Evolutionary conservation across 345 rosid species (phyloP), one percentile per base, ranked within the genome.

Genomic region (Heritiera littoralis): DNA sequence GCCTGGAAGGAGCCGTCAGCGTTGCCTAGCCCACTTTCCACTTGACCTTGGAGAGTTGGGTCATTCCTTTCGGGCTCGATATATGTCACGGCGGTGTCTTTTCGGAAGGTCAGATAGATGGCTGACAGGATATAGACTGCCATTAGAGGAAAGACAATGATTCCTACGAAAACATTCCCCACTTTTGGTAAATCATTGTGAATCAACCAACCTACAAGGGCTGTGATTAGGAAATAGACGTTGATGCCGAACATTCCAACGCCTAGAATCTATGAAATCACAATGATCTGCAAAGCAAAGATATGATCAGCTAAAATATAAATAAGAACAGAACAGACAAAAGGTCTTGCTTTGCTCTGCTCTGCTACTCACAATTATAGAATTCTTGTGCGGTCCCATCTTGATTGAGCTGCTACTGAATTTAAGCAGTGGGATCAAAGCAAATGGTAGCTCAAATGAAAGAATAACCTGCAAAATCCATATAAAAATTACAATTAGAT

Each of bases 331-430:
- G 1, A 20, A 5, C 13, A 23, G 5, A 60, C 15, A 3, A 59
- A 7, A 0, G 6, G 7, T 40, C 28, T 23, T 23, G 28, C 28
- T 23, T 23, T 23, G 28, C 28, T 54, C 3, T 2, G 2, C 40
- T 4, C 12, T 4, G 11, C 9, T 14, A 79, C 90, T 87, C 56
- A 90, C 97, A 11, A 18, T 40, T 14, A 81, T 82, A 0, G 97
- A 92, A 75, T 90, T 92, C 84, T 85, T 92, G 77, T 90, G 86
- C 0, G 93, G 92, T 52, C 94, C 97, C 94, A 90, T 88, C 77
- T 92, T 90, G 43, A 91, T 85, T 43, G 88, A 12, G 75, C 91
- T 83, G 79, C 91, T 88, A 46, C 97, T 92, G 79, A 92, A 88
- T 78, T 89, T 92, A 10, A 92, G 90, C 54, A 92, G 93, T 7